Base-by-base conservation (phyloP, 73 alveolate species). In the Tetrahymena elliotti region DNA sequence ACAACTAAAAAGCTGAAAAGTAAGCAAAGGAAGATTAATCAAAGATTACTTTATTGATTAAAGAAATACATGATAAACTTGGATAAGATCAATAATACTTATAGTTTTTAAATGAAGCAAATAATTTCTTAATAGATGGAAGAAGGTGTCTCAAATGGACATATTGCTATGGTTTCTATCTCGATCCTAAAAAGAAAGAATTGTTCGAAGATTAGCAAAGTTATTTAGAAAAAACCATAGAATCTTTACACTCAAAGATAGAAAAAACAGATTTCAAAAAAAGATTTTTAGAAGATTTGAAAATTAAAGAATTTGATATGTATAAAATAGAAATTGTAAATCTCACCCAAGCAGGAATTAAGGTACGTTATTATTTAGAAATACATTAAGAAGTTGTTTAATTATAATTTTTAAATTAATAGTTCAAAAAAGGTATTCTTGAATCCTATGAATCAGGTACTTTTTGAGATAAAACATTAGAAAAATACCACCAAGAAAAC, bases 111-210 rank as follows among this genome's bases (percentile, higher is more conserved):
- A 39, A 33, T 35, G 96, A 94, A 24, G 53, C 93, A 11, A 84
- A 88, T 94, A 84, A 84, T 18, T 94, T 84, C 83, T 68, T 94
- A 24, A 94, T 94, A 18, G 83, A 94, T 37, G 96, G 95, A 6
- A 84, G 96, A 40, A 84, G 41, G 20, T 84, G 95, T 33, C 37
- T 94, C n/a, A 94, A 84, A 68, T 84, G 95, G 96, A 94, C 96
- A 15, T 94, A 94, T 94, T 84, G 31, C 16, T 94, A 47, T 94
- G 96, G 94, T 16, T 94, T 38, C 93, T 94, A 83, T 53, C 33
- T 84, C 6, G 82, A 84, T 33, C 35, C 94, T 15, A 33, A 88
- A 52, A 33, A 38, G 24, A 88, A 18, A 33, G 93, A 84, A 3
- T 47, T 94, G 93, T 94, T 94, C 34, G 96, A 94, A 88, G 93